Evolutionary conservation across 1,284 basidiomycete genomes (phyloP).

Genomic region (Cystobasidium sp.): DNA sequence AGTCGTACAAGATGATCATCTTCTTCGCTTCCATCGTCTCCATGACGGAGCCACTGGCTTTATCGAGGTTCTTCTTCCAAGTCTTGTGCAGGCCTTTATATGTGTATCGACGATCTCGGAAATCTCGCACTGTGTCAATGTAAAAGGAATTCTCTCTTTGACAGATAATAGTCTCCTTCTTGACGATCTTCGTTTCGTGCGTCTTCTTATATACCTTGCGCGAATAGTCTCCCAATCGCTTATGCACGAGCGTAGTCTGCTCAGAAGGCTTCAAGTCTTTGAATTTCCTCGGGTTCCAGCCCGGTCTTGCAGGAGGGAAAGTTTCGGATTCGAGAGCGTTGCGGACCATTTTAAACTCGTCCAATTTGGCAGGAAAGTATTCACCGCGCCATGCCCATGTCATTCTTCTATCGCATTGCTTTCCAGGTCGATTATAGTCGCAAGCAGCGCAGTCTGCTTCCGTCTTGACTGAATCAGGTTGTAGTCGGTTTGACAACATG

Average conservation of each 20-base stretch:
- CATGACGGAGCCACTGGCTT: constrained; percentile 72
- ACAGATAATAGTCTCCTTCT: constrained; percentile 92
- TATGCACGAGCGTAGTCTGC: constrained; percentile 89
- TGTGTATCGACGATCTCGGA: constrained; percentile 97
- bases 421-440: constrained; percentile 96
- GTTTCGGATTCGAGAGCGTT: constrained; percentile 93
- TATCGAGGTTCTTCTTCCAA: constrained; percentile 98
- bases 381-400: constrained; percentile 99
- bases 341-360: constrained; percentile 99
- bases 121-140: constrained; percentile 95
- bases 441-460: constrained; percentile 97
- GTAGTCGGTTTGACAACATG: constrained; percentile 99
- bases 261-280: constrained; percentile 83
- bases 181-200: constrained; percentile 97
- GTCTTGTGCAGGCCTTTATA: constrained; percentile 99
- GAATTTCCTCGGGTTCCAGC: constrained; percentile 77
- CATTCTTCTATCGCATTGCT: constrained; percentile 89
- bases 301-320: constrained; percentile 81
- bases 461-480: constrained; percentile 97
- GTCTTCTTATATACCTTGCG: constrained; percentile 98
- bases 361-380: constrained; percentile 95
- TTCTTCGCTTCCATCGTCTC: constrained; percentile 97
- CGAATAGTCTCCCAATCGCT: constrained; percentile 97
- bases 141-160: constrained; percentile 99
- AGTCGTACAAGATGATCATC: constrained; percentile 99